phyloP scores from a whole-genome alignment of 1,139 yeast species.

The Geotrichum phurueaensis region DNA sequence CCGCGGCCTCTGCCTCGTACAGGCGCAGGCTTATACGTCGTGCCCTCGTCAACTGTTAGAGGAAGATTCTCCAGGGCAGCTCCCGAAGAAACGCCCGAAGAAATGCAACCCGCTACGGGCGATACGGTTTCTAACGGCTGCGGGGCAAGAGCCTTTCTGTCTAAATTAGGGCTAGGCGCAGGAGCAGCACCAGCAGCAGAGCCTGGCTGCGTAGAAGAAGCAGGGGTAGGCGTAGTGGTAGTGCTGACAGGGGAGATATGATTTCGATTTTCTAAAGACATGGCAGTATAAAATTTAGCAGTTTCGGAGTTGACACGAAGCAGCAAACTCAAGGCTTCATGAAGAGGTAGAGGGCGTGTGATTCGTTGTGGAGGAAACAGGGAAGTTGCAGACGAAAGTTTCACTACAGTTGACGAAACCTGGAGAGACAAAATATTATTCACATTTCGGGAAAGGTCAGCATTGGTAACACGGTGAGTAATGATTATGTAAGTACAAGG shows the following conservation, averaged over 20 bases:
- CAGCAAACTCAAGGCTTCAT: not conserved
- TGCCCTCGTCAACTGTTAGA: conserved; percentile 1
- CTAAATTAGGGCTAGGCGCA: not conserved
- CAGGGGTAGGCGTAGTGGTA: not conserved
- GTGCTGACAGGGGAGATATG: not conserved
- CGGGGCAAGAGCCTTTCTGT: not conserved
- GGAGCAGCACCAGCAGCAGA: not conserved
- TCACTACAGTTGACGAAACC: not conserved
- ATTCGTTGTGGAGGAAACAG: not conserved
- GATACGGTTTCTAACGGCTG: not conserved
- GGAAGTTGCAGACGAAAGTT: not conserved
- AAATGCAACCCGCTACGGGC: not conserved
- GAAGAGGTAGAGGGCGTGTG: not conserved
- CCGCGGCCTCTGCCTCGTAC: conserved; percentile 1
- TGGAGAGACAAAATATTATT: not conserved
- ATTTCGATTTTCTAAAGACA: not conserved
- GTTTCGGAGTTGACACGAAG: not conserved
- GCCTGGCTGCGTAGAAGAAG: not conserved
- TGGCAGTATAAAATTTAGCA: not conserved
- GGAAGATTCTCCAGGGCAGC: not conserved
- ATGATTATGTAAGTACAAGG: too few relatives aligned
- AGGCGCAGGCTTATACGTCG: not conserved
- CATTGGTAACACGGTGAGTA: not conserved
- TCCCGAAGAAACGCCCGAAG: not conserved
- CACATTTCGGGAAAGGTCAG: not conserved